Base-by-base conservation (phyloP, 2,329 filamentous ascomycete genomes). In the Cordyceps fumosorosea region DNA sequence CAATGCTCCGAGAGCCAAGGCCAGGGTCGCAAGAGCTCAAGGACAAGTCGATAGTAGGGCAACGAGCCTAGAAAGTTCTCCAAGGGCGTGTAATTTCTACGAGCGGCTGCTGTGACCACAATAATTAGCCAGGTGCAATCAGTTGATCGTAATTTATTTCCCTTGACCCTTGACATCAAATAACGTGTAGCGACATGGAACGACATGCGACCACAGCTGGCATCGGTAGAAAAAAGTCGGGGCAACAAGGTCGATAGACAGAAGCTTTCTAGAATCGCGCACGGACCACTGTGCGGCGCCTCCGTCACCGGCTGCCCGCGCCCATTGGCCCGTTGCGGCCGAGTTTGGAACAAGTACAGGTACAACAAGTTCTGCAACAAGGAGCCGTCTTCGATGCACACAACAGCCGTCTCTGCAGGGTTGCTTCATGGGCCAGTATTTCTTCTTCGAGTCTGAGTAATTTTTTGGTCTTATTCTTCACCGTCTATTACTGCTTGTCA, bases 201-300 rank as follows among this genome's bases (percentile, higher is more conserved):
- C 32, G 44, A 57, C 50, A 53, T 5, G 22, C 32, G 22, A 29
- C 56, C 34, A 48, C 45, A 60, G 58, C 47, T 52, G 16, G n/a
- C 24, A 18, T 18, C 26, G 20, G 26, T 26, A 29, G 10, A 55
- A 62, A 62, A 63, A 60, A 60, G 56, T 59, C 47, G 60, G 62
- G 62, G 60, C 48, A 59, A 44, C 51, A 47, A 56, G 40, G 50
- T 40, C 45, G 58, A 60, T 60, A 40, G 42, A 60, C 54, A 61
- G 67, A 69, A 69, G 65, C 66, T 68, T 69, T 69, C 66, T 69
- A 70, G 68, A 70, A 70, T 63, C 45, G 63, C 58, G 66, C 68
- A 68, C 68, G 60, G 65, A 45, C 64, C 67, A 65, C 62, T 20
- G 12, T 37, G 47, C n/a, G 65, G 52, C 60, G 62, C 62, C 47